These are phyloP conservation scores for Durusdinium trenchii DNA, from an alignment of 73 alveolate genomes.

Conservation along the genomic window DNA sequence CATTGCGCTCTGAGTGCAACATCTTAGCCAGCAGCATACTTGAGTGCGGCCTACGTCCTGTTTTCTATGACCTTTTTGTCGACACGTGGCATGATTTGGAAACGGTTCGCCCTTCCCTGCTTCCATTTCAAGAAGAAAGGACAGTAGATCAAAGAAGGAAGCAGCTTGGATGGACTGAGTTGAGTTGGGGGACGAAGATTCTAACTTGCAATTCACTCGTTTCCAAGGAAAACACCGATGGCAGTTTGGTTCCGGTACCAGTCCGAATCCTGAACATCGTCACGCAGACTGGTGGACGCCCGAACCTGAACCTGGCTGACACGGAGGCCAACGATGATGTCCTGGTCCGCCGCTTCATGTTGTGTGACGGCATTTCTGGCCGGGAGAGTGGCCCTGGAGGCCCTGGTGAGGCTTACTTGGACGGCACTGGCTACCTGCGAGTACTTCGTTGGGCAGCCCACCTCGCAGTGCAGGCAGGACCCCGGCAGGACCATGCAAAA, in stretches of 20 bases:
- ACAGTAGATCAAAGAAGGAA: neutral
- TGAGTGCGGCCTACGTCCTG: conserved; percentile 46
- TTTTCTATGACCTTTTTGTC: conserved; percentile 70
- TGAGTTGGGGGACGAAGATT: neutral
- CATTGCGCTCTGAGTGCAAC: conserved; percentile 58
- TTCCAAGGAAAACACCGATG: conserved; percentile 52
- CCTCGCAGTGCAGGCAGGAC: conserved; percentile 74
- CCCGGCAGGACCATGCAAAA: no score
- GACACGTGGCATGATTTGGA: conserved; percentile 22
- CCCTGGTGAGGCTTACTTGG: conserved; percentile 63
- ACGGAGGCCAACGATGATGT: neutral
- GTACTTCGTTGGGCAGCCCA: conserved; percentile 93
- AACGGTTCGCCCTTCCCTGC: no score
- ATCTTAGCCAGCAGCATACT: conserved; percentile 35
- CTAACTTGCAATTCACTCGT: neutral
- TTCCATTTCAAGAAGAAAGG: neutral
- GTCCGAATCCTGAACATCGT: conserved; percentile 90
- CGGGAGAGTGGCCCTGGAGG: conserved; percentile 84
- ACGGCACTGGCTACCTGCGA: conserved; percentile 61
- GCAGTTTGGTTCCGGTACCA: conserved; percentile 85
- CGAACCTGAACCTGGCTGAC: conserved; percentile 30
- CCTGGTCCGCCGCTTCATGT: conserved; percentile 65
- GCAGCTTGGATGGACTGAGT: neutral
- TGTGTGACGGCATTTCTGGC: conserved; percentile 76
- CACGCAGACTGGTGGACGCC: conserved; percentile 55